phyloP scores from a whole-genome alignment of 768 basidiomycete genomes.

The Russula olivacea region DNA sequence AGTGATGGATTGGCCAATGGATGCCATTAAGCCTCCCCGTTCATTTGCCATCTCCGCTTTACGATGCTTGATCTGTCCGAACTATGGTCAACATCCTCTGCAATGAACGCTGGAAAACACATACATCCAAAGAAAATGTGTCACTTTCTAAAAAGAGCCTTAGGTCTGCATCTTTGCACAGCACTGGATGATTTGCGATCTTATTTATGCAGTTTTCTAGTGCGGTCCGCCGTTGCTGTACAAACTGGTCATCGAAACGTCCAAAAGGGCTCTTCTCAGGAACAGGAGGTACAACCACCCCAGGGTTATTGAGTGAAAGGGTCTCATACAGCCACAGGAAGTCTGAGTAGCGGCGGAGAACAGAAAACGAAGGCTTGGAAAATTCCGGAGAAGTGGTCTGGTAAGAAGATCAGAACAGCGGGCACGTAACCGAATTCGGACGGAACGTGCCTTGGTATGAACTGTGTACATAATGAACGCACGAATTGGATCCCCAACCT shows the following conservation, averaged over 20 bases:
- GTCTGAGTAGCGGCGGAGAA: slow-evolving; percentile 94
- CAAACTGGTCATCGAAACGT: slow-evolving; percentile 88
- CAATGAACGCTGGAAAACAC: slow-evolving; percentile 30
- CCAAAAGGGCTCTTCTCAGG: slow-evolving; percentile 95
- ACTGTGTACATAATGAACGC: slow-evolving; percentile 97
- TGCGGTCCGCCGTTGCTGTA: slow-evolving; percentile 76
- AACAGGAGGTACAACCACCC: slow-evolving; percentile 93
- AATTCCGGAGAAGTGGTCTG: slow-evolving; percentile 84
- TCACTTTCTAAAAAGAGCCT: slow-evolving; percentile 92
- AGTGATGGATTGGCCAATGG: slow-evolving; percentile 70
- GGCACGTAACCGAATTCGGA: background rate
- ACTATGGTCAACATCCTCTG: slow-evolving; percentile 1
- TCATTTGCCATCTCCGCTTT: slow-evolving; percentile 73
- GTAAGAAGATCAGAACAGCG: background rate
- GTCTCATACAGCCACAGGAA: slow-evolving; percentile 96
- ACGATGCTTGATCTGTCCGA: slow-evolving; percentile 74
- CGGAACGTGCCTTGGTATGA: slow-evolving; percentile 62
- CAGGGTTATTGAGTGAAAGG: slow-evolving; percentile 85
- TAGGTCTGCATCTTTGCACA: slow-evolving; percentile 83
- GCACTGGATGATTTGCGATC: slow-evolving; percentile 85
- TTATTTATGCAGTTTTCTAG: slow-evolving; percentile 91
- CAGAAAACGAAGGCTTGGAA: slow-evolving; percentile 81
- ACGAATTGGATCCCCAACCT: slow-evolving; percentile 92
- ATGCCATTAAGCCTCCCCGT: slow-evolving; percentile 76
- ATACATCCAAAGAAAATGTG: slow-evolving; percentile 81